Percentiles rank a stretch among this genome's conserved stretches.
These are phyloP conservation scores for Podila epicladia DNA, from an alignment of 192 early-diverging fungal species.

Conservation along the genomic window DNA sequence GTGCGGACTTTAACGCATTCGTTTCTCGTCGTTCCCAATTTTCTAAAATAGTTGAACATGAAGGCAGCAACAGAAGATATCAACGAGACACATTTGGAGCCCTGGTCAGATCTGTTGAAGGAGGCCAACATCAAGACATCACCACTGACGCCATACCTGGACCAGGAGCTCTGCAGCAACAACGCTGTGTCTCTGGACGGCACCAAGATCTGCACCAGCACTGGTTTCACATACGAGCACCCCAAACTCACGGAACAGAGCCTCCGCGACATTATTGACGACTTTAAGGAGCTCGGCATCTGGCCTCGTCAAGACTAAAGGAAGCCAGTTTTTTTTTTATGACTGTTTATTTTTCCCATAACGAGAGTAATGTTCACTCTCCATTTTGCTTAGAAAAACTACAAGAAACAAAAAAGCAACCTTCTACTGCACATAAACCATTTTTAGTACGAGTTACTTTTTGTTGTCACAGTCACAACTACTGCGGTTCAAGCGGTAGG, in stretches of 20 bases:
- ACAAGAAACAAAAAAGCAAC: too few species aligned
- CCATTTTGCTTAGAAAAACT: too few species aligned
- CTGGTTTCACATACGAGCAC: slow-evolving; percentile 76
- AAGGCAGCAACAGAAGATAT: slow-evolving; percentile 89
- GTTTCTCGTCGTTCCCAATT: not conserved
- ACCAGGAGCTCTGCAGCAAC: slow-evolving; percentile 90
- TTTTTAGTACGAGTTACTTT: too few species aligned
- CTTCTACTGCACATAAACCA: too few species aligned
- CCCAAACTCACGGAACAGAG: slow-evolving; percentile 73
- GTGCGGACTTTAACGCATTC: slow-evolving; percentile 34
- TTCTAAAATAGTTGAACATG: slow-evolving; percentile 72
- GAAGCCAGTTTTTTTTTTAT: not conserved
- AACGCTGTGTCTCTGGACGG: slow-evolving; percentile 89
- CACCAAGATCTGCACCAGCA: slow-evolving; percentile 73
- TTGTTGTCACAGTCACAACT: too few species aligned
- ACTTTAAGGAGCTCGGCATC: slow-evolving; percentile 81
- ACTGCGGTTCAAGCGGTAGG: too few species aligned
- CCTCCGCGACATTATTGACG: slow-evolving; percentile 78
- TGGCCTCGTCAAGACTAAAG: slow-evolving; percentile 70
- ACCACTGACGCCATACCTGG: slow-evolving; percentile 92
- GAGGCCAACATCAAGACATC: slow-evolving; percentile 77
- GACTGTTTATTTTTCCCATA: too few species aligned
- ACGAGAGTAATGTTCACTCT: too few species aligned
- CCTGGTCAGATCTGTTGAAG: slow-evolving; percentile 90
- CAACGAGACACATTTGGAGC: slow-evolving; percentile 93